These are phyloP conservation scores for Oryza australiensis DNA, from an alignment of 176 grass and related monocot genomes.

Conservation along the genomic window DNA sequence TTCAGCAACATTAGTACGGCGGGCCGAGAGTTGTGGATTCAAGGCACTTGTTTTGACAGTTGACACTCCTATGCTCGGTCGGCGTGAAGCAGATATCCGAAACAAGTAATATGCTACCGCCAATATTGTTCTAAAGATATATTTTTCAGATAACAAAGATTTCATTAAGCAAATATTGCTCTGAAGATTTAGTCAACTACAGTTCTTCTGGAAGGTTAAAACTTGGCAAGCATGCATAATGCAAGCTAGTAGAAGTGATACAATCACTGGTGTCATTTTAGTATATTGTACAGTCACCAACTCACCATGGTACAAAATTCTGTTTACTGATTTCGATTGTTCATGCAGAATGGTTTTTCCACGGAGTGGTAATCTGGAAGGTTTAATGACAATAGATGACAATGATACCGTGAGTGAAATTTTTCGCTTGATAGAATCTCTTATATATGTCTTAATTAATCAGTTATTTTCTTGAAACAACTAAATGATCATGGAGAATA, in stretches of 20 bases:
- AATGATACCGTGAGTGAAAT: conserved; percentile 45
- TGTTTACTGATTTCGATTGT: conserved; percentile 6
- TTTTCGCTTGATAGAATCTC: conserved; percentile 6
- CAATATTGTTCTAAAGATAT: background rate
- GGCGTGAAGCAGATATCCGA: conserved; percentile 80
- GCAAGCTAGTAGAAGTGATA: background rate
- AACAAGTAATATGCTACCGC: conserved; percentile 56
- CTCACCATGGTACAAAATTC: background rate
- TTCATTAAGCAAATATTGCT: background rate
- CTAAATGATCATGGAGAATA: background rate
- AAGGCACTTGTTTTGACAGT: conserved; percentile 91
- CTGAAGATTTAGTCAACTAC: background rate
- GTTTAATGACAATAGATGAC: conserved; percentile 51
- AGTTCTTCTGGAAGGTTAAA: background rate
- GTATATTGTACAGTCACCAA: background rate
- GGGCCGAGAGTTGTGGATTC: conserved; percentile 74
- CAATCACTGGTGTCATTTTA: background rate
- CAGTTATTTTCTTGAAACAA: background rate
- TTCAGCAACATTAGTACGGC: conserved; percentile 56
- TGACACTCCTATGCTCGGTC: conserved; percentile 73
- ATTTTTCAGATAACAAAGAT: background rate
- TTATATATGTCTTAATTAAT: background rate
- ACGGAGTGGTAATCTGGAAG: conserved; percentile 52
- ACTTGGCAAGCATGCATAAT: background rate
- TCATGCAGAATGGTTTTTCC: conserved; percentile 56